Percentiles rank a stretch among this genome's conserved stretches.
Evolutionary conservation across 768 basidiomycete species (phyloP).

Genomic region (Tubosaeta sp.): DNA sequence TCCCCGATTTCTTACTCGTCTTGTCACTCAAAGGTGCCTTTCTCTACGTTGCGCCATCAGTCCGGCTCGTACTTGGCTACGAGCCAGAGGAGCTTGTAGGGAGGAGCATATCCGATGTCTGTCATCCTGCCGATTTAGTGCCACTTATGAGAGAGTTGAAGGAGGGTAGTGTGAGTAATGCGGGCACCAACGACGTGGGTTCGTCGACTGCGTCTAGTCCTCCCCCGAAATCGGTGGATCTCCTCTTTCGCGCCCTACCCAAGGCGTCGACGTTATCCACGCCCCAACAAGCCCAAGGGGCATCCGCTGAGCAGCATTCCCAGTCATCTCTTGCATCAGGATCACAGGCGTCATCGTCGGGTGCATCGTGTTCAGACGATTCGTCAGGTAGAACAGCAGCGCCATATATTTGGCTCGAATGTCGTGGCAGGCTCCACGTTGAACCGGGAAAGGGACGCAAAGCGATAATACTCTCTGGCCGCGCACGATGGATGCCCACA

Average conservation of each 20-base stretch:
- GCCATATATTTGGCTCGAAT: slow-evolving; percentile 84
- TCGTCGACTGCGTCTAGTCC: slow-evolving; percentile 8
- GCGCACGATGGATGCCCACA: slow-evolving; percentile 62
- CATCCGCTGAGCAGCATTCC: slow-evolving; percentile 4
- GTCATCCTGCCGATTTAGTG: slow-evolving; percentile 86
- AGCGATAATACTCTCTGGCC: slow-evolving; percentile 85
- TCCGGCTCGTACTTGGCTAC: slow-evolving; percentile 78
- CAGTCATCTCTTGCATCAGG: neutral
- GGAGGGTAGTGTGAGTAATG: slow-evolving; percentile 37
- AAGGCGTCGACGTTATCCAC: slow-evolving; percentile 34
- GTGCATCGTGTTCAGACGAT: neutral
- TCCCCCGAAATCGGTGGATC: slow-evolving; percentile 60
- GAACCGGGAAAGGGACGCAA: slow-evolving; percentile 95
- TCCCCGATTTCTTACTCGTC: slow-evolving; percentile 84
- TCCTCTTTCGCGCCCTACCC: slow-evolving; percentile 79
- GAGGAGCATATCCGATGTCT: slow-evolving; percentile 71
- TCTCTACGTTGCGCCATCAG: slow-evolving; percentile 85
- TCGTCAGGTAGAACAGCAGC: slow-evolving; percentile 16
- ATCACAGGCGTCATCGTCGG: slow-evolving; percentile 1
- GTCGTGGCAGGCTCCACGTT: slow-evolving; percentile 80
- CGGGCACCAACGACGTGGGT: slow-evolving; percentile 16
- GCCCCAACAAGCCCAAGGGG: neutral
- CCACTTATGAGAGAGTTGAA: slow-evolving; percentile 91
- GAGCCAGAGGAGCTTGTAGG: slow-evolving; percentile 81
- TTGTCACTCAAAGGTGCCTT: slow-evolving; percentile 90